These are phyloP conservation scores for Silene latifolia DNA, from an alignment of 148 eudicot species.

Conservation along the genomic window DNA sequence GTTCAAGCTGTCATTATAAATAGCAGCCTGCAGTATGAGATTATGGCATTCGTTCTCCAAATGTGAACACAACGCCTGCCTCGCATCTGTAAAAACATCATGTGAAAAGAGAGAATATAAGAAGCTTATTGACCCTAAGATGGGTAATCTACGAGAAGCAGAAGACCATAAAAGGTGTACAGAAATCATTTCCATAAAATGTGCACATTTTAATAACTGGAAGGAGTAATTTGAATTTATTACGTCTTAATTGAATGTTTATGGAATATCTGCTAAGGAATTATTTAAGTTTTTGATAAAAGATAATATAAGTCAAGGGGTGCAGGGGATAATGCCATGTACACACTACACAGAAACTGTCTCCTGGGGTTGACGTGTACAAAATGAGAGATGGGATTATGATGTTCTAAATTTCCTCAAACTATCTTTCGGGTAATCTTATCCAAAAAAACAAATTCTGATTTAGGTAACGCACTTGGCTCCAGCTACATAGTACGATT, in stretches of 20 bases:
- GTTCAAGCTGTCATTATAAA: conserved; percentile 55
- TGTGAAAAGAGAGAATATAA: conserved; percentile 6
- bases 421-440: too few species aligned
- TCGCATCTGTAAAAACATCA: conserved; percentile 42
- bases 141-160: background rate
- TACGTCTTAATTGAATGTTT: background rate
- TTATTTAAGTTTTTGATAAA: too few species aligned
- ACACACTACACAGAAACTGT: background rate
- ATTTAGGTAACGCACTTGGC: too few species aligned
- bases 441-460: too few species aligned
- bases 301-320: too few species aligned
- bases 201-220: background rate
- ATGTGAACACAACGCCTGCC: conserved; percentile 54
- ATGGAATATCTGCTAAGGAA: background rate
- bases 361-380: background rate
- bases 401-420: background rate
- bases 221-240: background rate
- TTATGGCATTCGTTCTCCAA: conserved; percentile 57
- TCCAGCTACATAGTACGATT: too few species aligned
- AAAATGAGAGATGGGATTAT: background rate
- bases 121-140: background rate
- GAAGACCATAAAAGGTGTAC: background rate
- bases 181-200: background rate
- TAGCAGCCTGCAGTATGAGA: conserved; percentile 65
- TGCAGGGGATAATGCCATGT: background rate